phyloP scores from a whole-genome alignment of 1,139 yeast species.

The Kurtzmaniella quercitrusa region DNA sequence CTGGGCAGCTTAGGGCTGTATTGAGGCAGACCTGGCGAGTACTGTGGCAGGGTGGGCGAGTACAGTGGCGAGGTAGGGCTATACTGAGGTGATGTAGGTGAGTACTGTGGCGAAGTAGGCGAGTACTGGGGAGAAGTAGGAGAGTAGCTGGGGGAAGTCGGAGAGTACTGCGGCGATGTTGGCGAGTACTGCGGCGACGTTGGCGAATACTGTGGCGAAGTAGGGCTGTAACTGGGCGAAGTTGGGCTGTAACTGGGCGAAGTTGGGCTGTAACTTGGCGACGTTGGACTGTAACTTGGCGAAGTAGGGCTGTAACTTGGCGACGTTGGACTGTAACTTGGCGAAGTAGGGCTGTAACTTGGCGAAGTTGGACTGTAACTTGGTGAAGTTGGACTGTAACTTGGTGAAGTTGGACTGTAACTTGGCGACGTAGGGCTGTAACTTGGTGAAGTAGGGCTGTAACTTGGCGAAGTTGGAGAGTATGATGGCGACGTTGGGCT shows the following conservation, averaged over 20 bases:
- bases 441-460: slow-evolving; percentile 66
- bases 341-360: slow-evolving; percentile 47
- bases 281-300: slow-evolving; percentile 63
- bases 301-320: slow-evolving; percentile 62
- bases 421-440: slow-evolving; percentile 74
- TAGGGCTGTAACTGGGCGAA: slow-evolving; percentile 40
- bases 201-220: slow-evolving; percentile 59
- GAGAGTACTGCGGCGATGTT: slow-evolving; percentile 55
- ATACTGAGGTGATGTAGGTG: slow-evolving; percentile 48
- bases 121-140: slow-evolving; percentile 55
- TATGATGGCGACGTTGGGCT: slow-evolving; percentile 75
- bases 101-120: slow-evolving; percentile 53
- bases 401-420: slow-evolving; percentile 68
- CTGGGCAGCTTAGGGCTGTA: slow-evolving; percentile 1
- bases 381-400: slow-evolving; percentile 72
- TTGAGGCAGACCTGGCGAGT: slow-evolving; percentile 3
- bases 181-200: slow-evolving; percentile 58
- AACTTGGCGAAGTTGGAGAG: slow-evolving; percentile 70
- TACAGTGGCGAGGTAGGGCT: slow-evolving; percentile 29
- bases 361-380: slow-evolving; percentile 75
- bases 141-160: slow-evolving; percentile 58
- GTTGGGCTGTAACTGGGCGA: slow-evolving; percentile 56
- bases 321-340: slow-evolving; percentile 57
- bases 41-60: slow-evolving; percentile 13
- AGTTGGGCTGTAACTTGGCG: slow-evolving; percentile 61